Evolutionary conservation across 139 green algal genomes (phyloP).

Genomic region (Ettlia oleoabundans): DNA sequence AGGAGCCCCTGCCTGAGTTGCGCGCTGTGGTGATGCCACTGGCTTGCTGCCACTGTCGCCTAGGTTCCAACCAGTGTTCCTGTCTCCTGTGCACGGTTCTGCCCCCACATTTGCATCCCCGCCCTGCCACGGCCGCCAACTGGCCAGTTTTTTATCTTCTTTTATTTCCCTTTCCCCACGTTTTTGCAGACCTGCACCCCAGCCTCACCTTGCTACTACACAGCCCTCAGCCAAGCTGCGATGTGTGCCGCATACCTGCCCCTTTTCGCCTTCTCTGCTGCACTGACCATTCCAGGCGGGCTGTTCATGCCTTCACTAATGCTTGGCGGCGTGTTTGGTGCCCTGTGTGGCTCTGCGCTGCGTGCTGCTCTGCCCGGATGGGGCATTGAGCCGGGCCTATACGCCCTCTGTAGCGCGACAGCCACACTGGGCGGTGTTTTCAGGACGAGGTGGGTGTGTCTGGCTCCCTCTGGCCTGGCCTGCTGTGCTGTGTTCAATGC

Average conservation of each 20-base stretch:
- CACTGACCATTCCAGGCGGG: conserved; percentile 83
- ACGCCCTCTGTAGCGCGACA: conserved; percentile 82
- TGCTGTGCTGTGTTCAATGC: too few species aligned
- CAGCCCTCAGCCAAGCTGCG: conserved; percentile 56
- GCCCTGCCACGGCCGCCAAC: background rate
- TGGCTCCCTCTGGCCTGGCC: too few species aligned
- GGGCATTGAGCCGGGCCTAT: conserved; percentile 75
- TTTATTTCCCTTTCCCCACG: background rate
- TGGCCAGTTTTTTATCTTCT: background rate
- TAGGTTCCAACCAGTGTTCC: too few species aligned
- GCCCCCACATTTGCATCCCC: too few species aligned
- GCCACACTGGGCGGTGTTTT: conserved; percentile 90
- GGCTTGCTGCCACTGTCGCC: too few species aligned
- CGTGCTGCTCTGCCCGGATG: conserved; percentile 59
- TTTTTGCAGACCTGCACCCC: conserved; percentile 33
- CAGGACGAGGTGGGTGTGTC: conserved; percentile 40
- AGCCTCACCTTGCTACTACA: conserved; percentile 61
- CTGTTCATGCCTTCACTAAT: conserved; percentile 71
- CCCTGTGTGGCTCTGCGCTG: conserved; percentile 68
- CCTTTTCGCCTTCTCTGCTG: conserved; percentile 75
- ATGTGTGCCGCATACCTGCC: conserved; percentile 72
- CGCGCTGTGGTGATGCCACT: background rate
- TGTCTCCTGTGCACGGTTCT: too few species aligned
- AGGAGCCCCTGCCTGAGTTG: conserved; percentile 34
- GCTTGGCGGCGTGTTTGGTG: conserved; percentile 72